Conservation (phyloP, 2,329 filamentous ascomycete species). For the Immersiporthe knoxdaviesiana region DNA sequence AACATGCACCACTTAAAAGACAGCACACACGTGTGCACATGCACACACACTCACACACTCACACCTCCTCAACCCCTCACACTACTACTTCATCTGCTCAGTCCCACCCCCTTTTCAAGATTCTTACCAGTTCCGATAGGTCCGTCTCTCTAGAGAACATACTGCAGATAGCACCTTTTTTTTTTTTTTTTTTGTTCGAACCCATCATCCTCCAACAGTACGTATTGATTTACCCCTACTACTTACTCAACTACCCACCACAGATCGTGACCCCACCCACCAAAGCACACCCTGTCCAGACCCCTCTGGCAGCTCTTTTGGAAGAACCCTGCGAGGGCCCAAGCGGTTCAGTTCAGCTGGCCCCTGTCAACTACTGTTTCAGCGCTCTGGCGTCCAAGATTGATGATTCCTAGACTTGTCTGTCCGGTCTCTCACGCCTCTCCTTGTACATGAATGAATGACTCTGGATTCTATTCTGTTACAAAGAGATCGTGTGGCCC, state of each 20-base stretch:
- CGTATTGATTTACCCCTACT: neutral
- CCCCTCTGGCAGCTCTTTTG: neutral
- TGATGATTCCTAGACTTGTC: neutral
- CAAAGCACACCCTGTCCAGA: neutral
- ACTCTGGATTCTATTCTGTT: neutral
- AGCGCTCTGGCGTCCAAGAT: slow-evolving; percentile 2
- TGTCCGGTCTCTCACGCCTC: neutral
- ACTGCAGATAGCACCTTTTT: neutral
- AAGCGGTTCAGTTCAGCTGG: slow-evolving; percentile 13
- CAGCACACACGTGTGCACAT: neutral
- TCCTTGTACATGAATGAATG: neutral
- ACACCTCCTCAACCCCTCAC: neutral
- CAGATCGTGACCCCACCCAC: neutral
- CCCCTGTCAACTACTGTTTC: slow-evolving; percentile 13
- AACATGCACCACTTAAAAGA: neutral
- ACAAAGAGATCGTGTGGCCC: neutral
- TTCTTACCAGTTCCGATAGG: neutral
- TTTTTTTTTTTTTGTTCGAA: no score
- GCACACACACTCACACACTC: no score
- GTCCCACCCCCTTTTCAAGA: no score
- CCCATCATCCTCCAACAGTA: neutral
- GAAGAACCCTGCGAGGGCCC: neutral
- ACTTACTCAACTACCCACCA: neutral
- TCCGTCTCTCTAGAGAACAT: neutral
- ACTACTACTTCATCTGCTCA: no score